Evolutionary conservation across 2,329 filamentous ascomycete species (phyloP).

Genomic region (Cytospora chrysosperma): DNA sequence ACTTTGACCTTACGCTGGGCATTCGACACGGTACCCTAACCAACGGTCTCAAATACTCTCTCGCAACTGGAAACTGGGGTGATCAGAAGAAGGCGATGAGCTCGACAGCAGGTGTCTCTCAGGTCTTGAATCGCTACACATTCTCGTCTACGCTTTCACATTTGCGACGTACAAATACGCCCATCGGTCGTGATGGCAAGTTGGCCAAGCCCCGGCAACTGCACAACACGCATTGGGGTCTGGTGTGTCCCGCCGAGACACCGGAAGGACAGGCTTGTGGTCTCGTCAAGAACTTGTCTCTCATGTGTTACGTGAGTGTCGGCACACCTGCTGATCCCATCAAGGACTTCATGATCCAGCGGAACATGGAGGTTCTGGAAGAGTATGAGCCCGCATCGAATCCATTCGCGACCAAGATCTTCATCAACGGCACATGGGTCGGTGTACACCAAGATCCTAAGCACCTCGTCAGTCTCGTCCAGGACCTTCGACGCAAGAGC

Average conservation of each 20-base stretch:
- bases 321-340: slow-evolving; percentile 89
- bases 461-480: slow-evolving; percentile 76
- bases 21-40: slow-evolving; percentile 90
- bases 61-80: slow-evolving; percentile 98
- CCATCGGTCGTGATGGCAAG: slow-evolving; percentile 96
- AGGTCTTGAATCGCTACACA: slow-evolving; percentile 96
- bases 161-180: slow-evolving; percentile 94
- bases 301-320: slow-evolving; percentile 98
- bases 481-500: slow-evolving; percentile 74
- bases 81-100: slow-evolving; percentile 98
- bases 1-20: slow-evolving; percentile 88
- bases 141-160: slow-evolving; percentile 96
- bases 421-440: slow-evolving; percentile 97
- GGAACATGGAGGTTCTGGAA: slow-evolving; percentile 94
- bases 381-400: slow-evolving; percentile 86
- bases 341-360: slow-evolving; percentile 90
- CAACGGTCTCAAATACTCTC: slow-evolving; percentile 91
- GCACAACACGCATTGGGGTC: slow-evolving; percentile 97
- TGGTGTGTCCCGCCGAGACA: slow-evolving; percentile 96
- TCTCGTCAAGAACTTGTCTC: slow-evolving; percentile 92
- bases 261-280: slow-evolving; percentile 98
- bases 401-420: slow-evolving; percentile 94
- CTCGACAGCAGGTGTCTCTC: slow-evolving; percentile 93
- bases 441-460: slow-evolving; percentile 89
- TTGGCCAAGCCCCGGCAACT: slow-evolving; percentile 96